Percentiles rank a stretch among this genome's conserved stretches.
Evolutionary conservation across 768 basidiomycete species (phyloP).

Genomic region (Phanerodontia chrysosporium): DNA sequence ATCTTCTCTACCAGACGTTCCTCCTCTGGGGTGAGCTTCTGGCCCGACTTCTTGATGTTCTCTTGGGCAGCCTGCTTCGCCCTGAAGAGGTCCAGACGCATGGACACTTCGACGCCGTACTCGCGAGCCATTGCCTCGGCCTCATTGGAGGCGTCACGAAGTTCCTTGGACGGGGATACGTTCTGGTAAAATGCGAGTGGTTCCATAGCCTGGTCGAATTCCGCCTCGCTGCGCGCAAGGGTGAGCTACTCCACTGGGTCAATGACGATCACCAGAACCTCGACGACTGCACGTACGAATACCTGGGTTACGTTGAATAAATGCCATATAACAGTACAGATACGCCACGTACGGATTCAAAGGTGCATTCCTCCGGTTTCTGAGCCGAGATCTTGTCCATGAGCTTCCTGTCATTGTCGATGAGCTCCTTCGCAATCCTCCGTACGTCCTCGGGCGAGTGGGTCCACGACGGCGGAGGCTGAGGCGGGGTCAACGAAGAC

Average conservation of each 20-base stretch:
- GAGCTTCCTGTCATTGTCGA: constrained; percentile 49
- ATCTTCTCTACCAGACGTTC: constrained; percentile 78
- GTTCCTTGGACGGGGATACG: constrained; percentile 65
- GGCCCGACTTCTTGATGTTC: constrained; percentile 58
- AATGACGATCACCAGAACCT: background rate
- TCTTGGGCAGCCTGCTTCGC: constrained; percentile 68
- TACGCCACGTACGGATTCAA: constrained; percentile 51
- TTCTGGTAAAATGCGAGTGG: constrained; percentile 79
- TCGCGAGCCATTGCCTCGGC: constrained; percentile 70
- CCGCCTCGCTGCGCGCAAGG: constrained; percentile 58
- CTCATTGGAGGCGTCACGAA: constrained; percentile 78
- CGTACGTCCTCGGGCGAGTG: constrained; percentile 61
- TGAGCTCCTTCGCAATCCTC: constrained; percentile 51
- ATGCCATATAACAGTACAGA: background rate
- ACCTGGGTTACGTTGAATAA: constrained; percentile 40
- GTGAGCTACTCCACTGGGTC: constrained; percentile 36
- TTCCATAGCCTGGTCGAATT: constrained; percentile 46
- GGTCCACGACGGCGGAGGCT: constrained; percentile 61
- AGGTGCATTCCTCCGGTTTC: constrained; percentile 52
- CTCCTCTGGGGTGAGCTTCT: constrained; percentile 60
- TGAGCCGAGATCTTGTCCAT: constrained; percentile 61
- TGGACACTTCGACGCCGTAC: constrained; percentile 70
- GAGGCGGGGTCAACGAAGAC: constrained; percentile 58
- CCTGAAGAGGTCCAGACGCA: constrained; percentile 77
- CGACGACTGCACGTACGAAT: constrained; percentile 49